These are phyloP conservation scores for Calophaca sinica DNA, from an alignment of 306 rosid species.

Conservation along the genomic window DNA sequence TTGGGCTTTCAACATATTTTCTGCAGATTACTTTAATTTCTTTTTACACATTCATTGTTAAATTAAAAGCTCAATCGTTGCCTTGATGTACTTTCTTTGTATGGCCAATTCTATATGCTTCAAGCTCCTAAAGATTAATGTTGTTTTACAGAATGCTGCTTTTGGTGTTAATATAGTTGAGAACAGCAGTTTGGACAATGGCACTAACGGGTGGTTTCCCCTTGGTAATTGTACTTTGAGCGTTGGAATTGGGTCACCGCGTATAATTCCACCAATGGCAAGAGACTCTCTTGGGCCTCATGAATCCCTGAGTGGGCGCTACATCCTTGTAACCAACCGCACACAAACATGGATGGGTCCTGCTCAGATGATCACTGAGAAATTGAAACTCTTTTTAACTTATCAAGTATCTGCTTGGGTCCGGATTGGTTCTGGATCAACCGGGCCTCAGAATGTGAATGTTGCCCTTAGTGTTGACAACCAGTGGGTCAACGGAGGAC, in stretches of 20 bases:
- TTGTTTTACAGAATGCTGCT: conserved; percentile 62
- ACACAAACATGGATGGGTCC: conserved; percentile 99
- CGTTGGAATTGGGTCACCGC: conserved; percentile 83
- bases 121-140: conserved; percentile 19
- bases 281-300: conserved; percentile 88
- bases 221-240: conserved; percentile 85
- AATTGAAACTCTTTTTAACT: conserved; percentile 75
- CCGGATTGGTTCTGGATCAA: conserved; percentile 67
- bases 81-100: background rate
- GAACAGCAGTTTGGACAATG: conserved; percentile 73
- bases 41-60: background rate
- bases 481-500: conserved; percentile 98
- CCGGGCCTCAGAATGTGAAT: conserved; percentile 75
- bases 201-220: conserved; percentile 83
- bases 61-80: background rate
- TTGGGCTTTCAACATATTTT: conserved; percentile 43
- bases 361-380: conserved; percentile 85
- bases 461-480: conserved; percentile 78
- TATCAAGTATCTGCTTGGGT: conserved; percentile 98
- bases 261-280: conserved; percentile 90
- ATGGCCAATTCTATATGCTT: conserved; percentile 24
- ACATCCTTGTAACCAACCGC: conserved; percentile 77
- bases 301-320: conserved; percentile 75
- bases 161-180: conserved; percentile 83
- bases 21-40: conserved; percentile 14